Conservation (phyloP, 106 monocot species). For the Vanilla planifolia region DNA sequence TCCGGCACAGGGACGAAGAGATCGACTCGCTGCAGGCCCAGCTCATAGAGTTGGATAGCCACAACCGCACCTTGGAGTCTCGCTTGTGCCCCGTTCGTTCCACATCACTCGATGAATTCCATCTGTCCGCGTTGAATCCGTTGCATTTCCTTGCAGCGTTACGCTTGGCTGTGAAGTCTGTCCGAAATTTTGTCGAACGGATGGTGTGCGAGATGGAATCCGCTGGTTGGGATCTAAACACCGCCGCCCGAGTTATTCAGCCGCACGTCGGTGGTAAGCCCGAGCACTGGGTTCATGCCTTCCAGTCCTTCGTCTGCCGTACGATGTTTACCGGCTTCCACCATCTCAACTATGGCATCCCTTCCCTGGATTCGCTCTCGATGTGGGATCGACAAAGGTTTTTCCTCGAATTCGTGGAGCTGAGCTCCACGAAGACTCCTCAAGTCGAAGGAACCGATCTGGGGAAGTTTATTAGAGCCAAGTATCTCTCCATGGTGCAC, state of each 20-base stretch:
- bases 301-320: constrained; percentile 58
- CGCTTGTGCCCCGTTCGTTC: constrained; percentile 11
- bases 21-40: constrained; percentile 13
- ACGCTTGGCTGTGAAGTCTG: constrained; percentile 29
- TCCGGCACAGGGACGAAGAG: constrained; percentile 25
- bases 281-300: constrained; percentile 31
- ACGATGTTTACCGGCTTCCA: constrained; percentile 70
- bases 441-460: not conserved
- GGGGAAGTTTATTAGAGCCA: constrained; percentile 32
- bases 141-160: constrained; percentile 30
- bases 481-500: constrained; percentile 53
- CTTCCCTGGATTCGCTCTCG: not conserved
- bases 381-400: constrained; percentile 31
- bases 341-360: constrained; percentile 29
- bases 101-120: constrained; percentile 17
- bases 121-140: constrained; percentile 25
- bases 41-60: constrained; percentile 9
- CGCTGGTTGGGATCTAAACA: constrained; percentile 50
- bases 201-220: constrained; percentile 44
- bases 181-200: constrained; percentile 35
- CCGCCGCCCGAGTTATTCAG: constrained; percentile 38
- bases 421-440: constrained; percentile 10
- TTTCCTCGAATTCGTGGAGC: constrained; percentile 49
- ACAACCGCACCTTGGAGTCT: constrained; percentile 12
- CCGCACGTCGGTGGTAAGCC: constrained; percentile 17